Evolutionary conservation across 305 asterid species (phyloP).

Genomic region (Ilex paraguariensis): DNA sequence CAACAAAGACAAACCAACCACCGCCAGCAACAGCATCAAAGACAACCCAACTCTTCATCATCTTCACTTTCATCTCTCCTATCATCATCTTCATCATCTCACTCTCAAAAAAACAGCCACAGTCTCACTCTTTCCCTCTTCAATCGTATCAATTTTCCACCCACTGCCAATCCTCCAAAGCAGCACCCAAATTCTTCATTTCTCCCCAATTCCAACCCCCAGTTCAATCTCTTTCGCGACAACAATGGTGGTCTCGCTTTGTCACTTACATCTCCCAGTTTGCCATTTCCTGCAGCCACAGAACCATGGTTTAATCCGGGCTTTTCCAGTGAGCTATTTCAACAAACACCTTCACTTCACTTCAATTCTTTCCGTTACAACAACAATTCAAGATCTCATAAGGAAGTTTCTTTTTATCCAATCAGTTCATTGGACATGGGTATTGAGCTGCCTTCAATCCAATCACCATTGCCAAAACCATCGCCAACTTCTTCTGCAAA

Average conservation of each 20-base stretch:
- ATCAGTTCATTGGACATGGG: constrained; percentile 3
- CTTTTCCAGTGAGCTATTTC: no score
- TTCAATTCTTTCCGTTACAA: constrained; percentile 19
- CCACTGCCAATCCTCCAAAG: not conserved
- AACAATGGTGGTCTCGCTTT: constrained; percentile 31
- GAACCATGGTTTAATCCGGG: constrained; percentile 1
- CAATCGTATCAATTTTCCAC: constrained; percentile 10
- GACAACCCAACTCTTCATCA: constrained; percentile 11
- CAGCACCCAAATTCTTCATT: not conserved
- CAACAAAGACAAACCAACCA: not conserved
- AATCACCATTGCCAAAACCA: constrained; percentile 17
- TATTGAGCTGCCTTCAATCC: constrained; percentile 47
- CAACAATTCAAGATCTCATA: constrained; percentile 3
- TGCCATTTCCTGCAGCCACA: constrained; percentile 12
- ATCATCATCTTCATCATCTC: constrained; percentile 13
- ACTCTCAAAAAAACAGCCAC: constrained; percentile 4
- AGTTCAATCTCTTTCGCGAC: constrained; percentile 20
- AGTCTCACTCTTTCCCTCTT: constrained; percentile 7
- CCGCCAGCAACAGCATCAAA: not conserved
- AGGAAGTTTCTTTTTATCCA: constrained; percentile 8
- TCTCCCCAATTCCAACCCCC: constrained; percentile 3
- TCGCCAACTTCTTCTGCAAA: constrained; percentile 35
- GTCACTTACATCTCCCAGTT: constrained; percentile 26
- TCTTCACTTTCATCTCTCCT: constrained; percentile 15
- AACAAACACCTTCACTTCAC: constrained; percentile 20